Base-by-base conservation (phyloP, 1,139 yeast genomes). In the Hyphopichia khmerensis region DNA sequence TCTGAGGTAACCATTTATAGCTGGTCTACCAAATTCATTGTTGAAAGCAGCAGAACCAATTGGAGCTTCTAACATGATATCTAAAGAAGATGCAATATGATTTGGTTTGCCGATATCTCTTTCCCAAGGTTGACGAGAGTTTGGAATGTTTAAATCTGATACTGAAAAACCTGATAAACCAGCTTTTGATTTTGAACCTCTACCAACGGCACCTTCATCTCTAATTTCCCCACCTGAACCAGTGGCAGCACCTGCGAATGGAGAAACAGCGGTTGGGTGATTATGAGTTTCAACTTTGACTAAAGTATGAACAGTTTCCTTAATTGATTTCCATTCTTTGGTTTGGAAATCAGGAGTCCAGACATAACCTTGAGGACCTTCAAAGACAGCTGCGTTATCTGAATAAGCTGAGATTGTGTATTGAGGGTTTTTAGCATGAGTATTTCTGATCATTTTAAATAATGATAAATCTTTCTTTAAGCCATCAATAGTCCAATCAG, bases 151-250 rank as follows among this genome's bases (percentile, higher is more conserved):
- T 61, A 95, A 78, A 65, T 95, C 99, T 36, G 96, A 84, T 15
- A 90, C 97, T 8, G 96, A 80, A 66, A 83, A 95, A 6, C 99
- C 99, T 42, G 96, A 77, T 50, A 95, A 76, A 43, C 99, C 99
- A 57, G 98, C 96, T 68, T 93, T 93, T 35, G 98, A 82, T 65
- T 89, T 88, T 21, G 99, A 93, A 41, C 99, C 99, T 64, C 97
- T 82, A 50, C 99, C 99, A 17, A 93, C 96, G 24, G 99, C 99
- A 69, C 98, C 99, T 71, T 95, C 99, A 65, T 95, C 99, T 77
- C 99, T 87, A 57, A 95, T 95, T 69, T 95, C 99, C 71, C 99
- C 99, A 65, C 99, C 99, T 17, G 99, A 91, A 51, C 99, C 99
- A 16, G 99, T 95, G 32, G 99, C 96, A 32, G 99, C 99, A 67